Evolutionary conservation across 163 green algal species (phyloP), one percentile per base, ranked within the genome.

Genomic region (Coccomyxa subellipsoidea): DNA sequence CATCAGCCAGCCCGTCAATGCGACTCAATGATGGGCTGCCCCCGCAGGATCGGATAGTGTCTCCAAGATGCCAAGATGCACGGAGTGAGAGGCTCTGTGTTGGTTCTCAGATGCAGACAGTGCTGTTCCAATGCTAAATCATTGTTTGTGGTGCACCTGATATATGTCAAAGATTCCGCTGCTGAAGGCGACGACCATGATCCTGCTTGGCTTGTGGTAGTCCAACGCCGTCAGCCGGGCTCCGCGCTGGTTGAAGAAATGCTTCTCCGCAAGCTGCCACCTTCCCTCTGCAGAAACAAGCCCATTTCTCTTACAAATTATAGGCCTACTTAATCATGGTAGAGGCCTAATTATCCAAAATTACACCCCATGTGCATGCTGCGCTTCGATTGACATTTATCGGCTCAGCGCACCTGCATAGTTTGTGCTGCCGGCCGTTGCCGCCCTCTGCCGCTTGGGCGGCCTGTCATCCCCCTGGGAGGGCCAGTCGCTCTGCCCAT

Each of bases 161-260:
- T 95, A 90, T 76, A 99, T 85, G 39, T 97, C 93, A 86, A 99
- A 99, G 47, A 97, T 82, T 54, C 96, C 96, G 66, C 88, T 91
- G 79, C 86, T 94, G 87, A 97, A 97, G 21, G 92, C 96, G 29
- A 89, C 91, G 5, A 96, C 93, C 80, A 99, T 85, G 66, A 98
- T 87, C 25, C 94, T 90, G 29, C 84, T 88, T 7, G 47, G 73
- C 2, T 69, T 54, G 88, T 98, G 94, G 66, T 92, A 93, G 77
- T 88, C 92, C 9, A 89, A 88, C 18, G 87, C 86, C 0, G 90
- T 93, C 53, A 98, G 72, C 53, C 87, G 90, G 12, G 93, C 90
- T 27, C 91, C 92, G 4, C 89, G 81, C 88, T 95, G 90, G 79
- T 95, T 90, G 84, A 99, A 95, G 88, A 96, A 97, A 82, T 97